These are phyloP conservation scores for Albugo laibachii DNA, from an alignment of 352 stramenopile species.

Conservation along the genomic window DNA sequence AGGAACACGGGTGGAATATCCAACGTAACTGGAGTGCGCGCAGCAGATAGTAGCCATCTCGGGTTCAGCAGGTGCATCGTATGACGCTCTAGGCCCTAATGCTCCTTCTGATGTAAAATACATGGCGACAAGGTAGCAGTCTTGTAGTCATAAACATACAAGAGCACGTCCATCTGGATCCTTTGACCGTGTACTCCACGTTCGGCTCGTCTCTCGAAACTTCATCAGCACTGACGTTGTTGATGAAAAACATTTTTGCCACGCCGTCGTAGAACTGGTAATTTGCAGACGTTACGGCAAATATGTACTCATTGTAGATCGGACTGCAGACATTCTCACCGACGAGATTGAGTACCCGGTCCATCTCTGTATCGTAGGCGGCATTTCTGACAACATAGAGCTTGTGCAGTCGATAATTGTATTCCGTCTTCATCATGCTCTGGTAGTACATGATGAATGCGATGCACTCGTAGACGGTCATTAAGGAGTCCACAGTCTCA, in stretches of 20 bases:
- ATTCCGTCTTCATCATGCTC: slow-evolving; percentile 4
- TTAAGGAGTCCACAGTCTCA: slow-evolving; percentile 3
- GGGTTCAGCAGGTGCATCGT: too few relatives aligned
- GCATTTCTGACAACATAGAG: background rate
- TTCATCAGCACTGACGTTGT: too few relatives aligned
- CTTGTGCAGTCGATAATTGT: slow-evolving; percentile 5
- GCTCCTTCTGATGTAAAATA: slow-evolving; percentile 7
- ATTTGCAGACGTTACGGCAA: background rate
- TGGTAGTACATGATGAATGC: slow-evolving; percentile 9
- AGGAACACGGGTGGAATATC: too few relatives aligned
- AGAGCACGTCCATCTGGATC: slow-evolving; percentile 7
- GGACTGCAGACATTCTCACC: too few relatives aligned
- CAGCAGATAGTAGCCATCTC: too few relatives aligned
- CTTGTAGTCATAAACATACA: too few relatives aligned
- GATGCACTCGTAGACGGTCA: slow-evolving; percentile 9
- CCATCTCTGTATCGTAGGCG: slow-evolving; percentile 7
- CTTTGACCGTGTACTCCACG: slow-evolving; percentile 6
- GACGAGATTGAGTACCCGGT: too few relatives aligned
- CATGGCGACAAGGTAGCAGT: slow-evolving; percentile 7
- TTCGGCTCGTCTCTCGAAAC: slow-evolving; percentile 5
- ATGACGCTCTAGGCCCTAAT: slow-evolving; percentile 5
- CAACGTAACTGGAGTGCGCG: too few relatives aligned
- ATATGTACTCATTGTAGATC: slow-evolving; percentile 6
- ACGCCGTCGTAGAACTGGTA: slow-evolving; percentile 7
- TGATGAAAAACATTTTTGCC: slow-evolving; percentile 3